Base-by-base conservation (phyloP, 2,329 filamentous ascomycete species). In the Catunica adiposa region DNA sequence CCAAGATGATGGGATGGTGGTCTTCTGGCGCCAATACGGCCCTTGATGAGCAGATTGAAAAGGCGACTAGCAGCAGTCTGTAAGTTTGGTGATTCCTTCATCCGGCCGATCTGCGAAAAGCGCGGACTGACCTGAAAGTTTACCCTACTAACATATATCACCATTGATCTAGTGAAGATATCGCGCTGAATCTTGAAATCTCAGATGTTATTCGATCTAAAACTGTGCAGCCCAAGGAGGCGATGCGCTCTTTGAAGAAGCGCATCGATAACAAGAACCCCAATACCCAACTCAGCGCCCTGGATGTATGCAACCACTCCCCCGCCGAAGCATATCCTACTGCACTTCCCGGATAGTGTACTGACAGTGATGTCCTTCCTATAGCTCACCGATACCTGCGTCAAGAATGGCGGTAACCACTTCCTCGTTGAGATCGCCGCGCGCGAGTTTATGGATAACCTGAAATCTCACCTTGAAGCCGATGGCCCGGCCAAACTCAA, bases 251-350 rank as follows among this genome's bases (percentile, higher is more conserved):
- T 46, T 74, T 98, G 64, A 97, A 96, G 73, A 82, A 82, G 66
- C 83, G 92, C 67, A 89, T 98, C 73, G 89, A 87, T 70, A 89
- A 95, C 75, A 94, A 89, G 75, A 98, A 98, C 66, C 92, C 92
- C 37, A 98, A 98, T 68, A 83, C 92, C 37, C 92, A 98, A 72
- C 75, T 98, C 37, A 92, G 89, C 63, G 86, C 92, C n/a, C 72
- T 98, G 56, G 94, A 92, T 69, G 88, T 92, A 75, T 58, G 72
- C 44, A 22, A 8, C 38, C 17, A 15, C 17, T 51, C 15, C 26
- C 15, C 5, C 29, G 11, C 29, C 29, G 29, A 34, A 34, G 29
- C 11, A 47, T 40, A 20, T 47, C 17, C 7, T 11, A 20, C 37
- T 15, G 44, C 40, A n/a, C 9, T 14, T 14, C 17, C 22, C 29